Conservation (phyloP, 225 moss, liverwort and hornwort species). For the Rhytidiadelphus loreus region DNA sequence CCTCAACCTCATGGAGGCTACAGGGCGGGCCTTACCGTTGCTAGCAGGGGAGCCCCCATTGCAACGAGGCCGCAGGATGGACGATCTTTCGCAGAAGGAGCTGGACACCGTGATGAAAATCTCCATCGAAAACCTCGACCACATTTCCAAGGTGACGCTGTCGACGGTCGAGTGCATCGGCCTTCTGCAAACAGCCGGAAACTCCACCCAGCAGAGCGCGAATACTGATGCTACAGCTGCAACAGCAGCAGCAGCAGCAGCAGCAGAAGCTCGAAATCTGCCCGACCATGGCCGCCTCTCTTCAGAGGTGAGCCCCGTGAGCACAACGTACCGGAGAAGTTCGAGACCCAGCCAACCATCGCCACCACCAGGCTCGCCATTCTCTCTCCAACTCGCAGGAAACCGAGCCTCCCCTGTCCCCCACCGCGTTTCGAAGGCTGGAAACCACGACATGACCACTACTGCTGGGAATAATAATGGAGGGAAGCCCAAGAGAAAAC, state of each 20-base stretch:
- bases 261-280: neutral
- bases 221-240: neutral
- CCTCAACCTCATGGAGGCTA: conserved; percentile 43
- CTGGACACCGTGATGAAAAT: conserved; percentile 32
- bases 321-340: conserved; percentile 6
- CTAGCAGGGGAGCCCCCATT: neutral
- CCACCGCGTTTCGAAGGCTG: neutral
- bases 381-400: neutral
- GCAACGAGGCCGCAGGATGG: neutral
- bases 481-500: conserved; percentile 29
- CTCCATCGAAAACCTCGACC: conserved; percentile 38
- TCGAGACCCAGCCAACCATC: neutral
- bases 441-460: neutral
- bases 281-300: conserved; percentile 31
- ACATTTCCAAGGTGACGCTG: conserved; percentile 38
- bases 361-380: neutral
- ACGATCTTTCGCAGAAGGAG: conserved; percentile 17
- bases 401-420: neutral
- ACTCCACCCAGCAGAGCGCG: conserved; percentile 15
- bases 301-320: conserved; percentile 26
- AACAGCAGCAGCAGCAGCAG: neutral
- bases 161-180: conserved; percentile 42
- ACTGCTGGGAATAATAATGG: neutral
- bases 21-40: conserved; percentile 21
- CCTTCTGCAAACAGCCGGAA: conserved; percentile 23